Conservation (phyloP, 176 grass and related monocot species). For the Eremochloa ophiuroides region DNA sequence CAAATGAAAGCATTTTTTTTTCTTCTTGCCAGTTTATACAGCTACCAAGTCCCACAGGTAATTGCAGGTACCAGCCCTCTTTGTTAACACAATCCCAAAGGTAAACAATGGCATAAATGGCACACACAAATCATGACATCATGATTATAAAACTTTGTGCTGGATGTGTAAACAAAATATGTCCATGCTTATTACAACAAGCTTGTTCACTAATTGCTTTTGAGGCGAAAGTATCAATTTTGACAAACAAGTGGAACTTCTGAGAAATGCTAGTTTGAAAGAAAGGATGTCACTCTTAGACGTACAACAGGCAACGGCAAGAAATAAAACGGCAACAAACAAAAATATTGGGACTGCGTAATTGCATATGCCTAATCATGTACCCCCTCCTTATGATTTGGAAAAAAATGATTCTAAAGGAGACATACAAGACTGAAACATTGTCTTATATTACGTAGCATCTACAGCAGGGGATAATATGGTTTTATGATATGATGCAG, state of each 20-base stretch:
- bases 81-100: background rate
- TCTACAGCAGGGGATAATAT: background rate
- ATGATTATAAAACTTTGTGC: background rate
- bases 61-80: background rate
- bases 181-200: background rate
- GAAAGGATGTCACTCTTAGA: background rate
- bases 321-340: background rate
- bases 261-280: background rate
- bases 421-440: slow-evolving; percentile 10
- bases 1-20: background rate
- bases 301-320: background rate
- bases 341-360: background rate
- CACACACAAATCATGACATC: background rate
- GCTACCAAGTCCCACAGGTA: background rate
- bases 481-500: slow-evolving; percentile 7
- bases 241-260: background rate
- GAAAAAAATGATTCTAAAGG: background rate
- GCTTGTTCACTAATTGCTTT: background rate
- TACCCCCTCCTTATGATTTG: background rate
- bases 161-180: slow-evolving; percentile 5
- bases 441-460: background rate
- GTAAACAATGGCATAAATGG: background rate
- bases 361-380: background rate
- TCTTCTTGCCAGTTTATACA: background rate
- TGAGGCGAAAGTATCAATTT: background rate